phyloP scores from a whole-genome alignment of 371 early-diverging fungal genomes.

The Mortierella sp. region DNA sequence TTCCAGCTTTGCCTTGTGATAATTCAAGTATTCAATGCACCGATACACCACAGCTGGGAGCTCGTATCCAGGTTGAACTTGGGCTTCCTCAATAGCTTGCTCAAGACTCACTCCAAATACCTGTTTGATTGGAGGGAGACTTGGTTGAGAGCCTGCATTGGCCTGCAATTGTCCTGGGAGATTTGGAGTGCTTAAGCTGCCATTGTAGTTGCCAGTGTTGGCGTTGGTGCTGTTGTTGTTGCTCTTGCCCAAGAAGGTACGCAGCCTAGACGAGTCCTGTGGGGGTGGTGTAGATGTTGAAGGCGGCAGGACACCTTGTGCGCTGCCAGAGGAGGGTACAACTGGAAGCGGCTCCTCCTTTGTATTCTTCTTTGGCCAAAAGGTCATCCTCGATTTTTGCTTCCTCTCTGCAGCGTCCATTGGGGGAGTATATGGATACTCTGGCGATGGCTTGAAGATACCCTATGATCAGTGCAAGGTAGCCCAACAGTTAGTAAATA shows the following conservation, averaged over 20 bases:
- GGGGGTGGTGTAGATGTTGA: constrained; percentile 4
- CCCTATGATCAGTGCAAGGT: background rate
- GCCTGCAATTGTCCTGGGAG: constrained; percentile 1
- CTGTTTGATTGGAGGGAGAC: constrained; percentile 50
- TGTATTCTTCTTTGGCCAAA: constrained; percentile 49
- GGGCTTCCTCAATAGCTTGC: constrained; percentile 68
- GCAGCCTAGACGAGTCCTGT: constrained; percentile 29
- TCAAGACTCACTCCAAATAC: constrained; percentile 82
- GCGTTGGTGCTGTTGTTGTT: constrained; percentile 5
- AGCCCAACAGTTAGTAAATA: too few species aligned
- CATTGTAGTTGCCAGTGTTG: constrained; percentile 1
- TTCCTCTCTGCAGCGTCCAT: constrained; percentile 43
- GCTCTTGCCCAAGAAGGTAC: constrained; percentile 42
- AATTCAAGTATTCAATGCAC: constrained; percentile 95
- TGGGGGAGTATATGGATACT: constrained; percentile 13
- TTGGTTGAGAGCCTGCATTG: constrained; percentile 13
- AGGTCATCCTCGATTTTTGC: constrained; percentile 55
- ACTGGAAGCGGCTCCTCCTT: constrained; percentile 21
- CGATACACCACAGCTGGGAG: constrained; percentile 94
- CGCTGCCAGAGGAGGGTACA: constrained; percentile 7
- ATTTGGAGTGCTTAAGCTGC: background rate
- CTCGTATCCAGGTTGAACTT: constrained; percentile 75
- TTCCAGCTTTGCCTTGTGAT: constrained; percentile 79
- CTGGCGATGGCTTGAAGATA: constrained; percentile 13
- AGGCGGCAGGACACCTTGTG: constrained; percentile 4